Evolutionary conservation across 352 stramenopile species (phyloP).

Genomic region (Globisporangium acanthophoron): DNA sequence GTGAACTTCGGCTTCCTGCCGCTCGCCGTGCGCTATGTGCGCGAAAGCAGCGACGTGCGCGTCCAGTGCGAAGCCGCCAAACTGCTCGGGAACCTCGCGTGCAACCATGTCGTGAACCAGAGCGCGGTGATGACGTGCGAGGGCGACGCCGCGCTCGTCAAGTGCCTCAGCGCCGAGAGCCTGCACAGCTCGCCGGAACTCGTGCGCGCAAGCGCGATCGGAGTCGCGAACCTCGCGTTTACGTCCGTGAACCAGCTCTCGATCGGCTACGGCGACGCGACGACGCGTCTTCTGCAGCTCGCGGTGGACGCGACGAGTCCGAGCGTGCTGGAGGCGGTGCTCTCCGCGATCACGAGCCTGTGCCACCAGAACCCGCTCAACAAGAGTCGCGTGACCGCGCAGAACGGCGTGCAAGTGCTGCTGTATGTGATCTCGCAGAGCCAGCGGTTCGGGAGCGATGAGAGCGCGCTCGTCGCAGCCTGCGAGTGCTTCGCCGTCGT

Average conservation of each 20-base stretch:
- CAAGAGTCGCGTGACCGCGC: constrained; percentile 46
- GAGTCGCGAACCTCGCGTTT: constrained; percentile 56
- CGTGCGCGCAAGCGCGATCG: constrained; percentile 43
- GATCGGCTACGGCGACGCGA: constrained; percentile 67
- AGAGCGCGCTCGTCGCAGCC: constrained; percentile 33
- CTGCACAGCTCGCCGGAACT: constrained; percentile 28
- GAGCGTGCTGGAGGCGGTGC: constrained; percentile 38
- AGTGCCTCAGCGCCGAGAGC: constrained; percentile 20
- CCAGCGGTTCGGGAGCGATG: constrained; percentile 26
- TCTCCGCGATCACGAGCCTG: constrained; percentile 41
- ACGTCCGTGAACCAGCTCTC: constrained; percentile 69
- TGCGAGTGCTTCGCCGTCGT: constrained; percentile 54
- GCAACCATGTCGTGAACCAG: constrained; percentile 68
- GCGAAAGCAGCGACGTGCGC: constrained; percentile 23
- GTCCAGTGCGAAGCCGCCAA: constrained; percentile 58
- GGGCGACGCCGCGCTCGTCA: constrained; percentile 39
- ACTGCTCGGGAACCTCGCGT: constrained; percentile 60
- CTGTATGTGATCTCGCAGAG: constrained; percentile 45
- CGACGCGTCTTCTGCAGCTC: constrained; percentile 53
- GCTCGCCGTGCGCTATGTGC: constrained; percentile 42
- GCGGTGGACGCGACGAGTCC: constrained; percentile 46
- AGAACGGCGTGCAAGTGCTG: constrained; percentile 71
- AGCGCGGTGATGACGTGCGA: constrained; percentile 55
- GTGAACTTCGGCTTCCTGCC: constrained; percentile 48
- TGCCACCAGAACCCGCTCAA: constrained; percentile 64